Evolutionary conservation across 495 filamentous ascomycete genomes (phyloP), one percentile per base, ranked within the genome.

Genomic region (Cercophora scortea): DNA sequence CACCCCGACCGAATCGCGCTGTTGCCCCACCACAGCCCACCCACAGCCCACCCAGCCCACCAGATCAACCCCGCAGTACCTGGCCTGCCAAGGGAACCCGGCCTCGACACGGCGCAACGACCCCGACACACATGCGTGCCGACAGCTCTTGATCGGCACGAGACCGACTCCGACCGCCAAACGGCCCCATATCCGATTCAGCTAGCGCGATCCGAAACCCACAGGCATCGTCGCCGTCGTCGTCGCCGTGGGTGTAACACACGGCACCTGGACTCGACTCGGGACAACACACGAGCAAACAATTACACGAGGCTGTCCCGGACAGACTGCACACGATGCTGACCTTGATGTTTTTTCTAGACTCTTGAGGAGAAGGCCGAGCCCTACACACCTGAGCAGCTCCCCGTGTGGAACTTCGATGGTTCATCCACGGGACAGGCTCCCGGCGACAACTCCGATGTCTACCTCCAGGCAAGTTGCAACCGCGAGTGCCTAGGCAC

Each of bases 331-430:
- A 42, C 48, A 50, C 43, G 57, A 52, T 59, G 52, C 61, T 59
- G 41, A 58, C 52, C n/a, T 47, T n/a, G 34, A 38, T 32, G 44
- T 42, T 34, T 44, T 45, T 41, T 57, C 18, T 68, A 97, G 92
- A 96, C 92, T 58, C 81, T 96, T 40, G 79, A 74, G 62, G 83
- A 84, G 70, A 71, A 75, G 38, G 73, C 65, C 46, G 59, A 65
- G 49, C 57, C 59, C 40, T 69, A 72, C 63, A 71, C 66, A 54
- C 66, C 89, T 52, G 86, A 89, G 50, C 89, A 96, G 54, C 89
- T 98, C 53, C 89, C 92, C 54, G 89, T 95, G 71, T 98, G 93
- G 93, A 98, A 97, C 80, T 98, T 98, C 66, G 93, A 98, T 67
- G 93, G 93, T 68, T 95, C 89, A 50, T 96, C 90, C 16, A 95